Evolutionary conservation across 2,329 filamentous ascomycete genomes (phyloP), one percentile per base, ranked within the genome.

Genomic region (Colletotrichum sp.): DNA sequence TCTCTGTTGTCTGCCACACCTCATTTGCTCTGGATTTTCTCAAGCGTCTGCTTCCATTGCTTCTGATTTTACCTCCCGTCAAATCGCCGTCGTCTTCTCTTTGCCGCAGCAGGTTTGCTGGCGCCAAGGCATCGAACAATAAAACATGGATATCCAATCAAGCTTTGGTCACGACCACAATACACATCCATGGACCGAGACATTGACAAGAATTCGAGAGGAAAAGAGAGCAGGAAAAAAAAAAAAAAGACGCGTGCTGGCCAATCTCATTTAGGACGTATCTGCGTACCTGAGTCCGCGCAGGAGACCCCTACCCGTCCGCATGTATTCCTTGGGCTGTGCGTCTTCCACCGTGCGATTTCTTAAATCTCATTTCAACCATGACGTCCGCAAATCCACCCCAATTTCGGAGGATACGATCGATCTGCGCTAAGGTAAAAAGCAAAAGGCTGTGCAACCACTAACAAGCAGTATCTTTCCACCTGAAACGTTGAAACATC

Each of bases 401-500:
- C 34, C 64, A 76, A 76, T 76, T 69, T 76, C 74, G 73, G 73
- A 75, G 57, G 69, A 57, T 75, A 75, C 68, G 74, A 76, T 74
- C 74, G 74, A 76, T 76, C 74, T 76, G 65, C 58, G 65, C 74
- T 74, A 74, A 58, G 30, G 70, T 21, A n/a, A 65, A 69, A 76
- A 75, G 55, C 63, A 67, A 67, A 43, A 63, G 72, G 55, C 63
- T 58, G 61, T 57, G 64, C 48, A 71, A 38, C 57, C 70, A 73
- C 70, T 58, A 32, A 65, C 13, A 70, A 30, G 57, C 67, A 70
- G 67, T 24, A 70, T 61, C 70, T 75, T 75, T 32, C 64, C 57
- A 69, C 74, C 74, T 76, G 74, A 76, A 76, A 76, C 70, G 58
- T 60, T 66, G 74, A 76, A 76, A 74, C 70, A 76, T 74, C 71